phyloP scores from a whole-genome alignment of 345 rosid species.

The Streptanthus diversifolius region DNA sequence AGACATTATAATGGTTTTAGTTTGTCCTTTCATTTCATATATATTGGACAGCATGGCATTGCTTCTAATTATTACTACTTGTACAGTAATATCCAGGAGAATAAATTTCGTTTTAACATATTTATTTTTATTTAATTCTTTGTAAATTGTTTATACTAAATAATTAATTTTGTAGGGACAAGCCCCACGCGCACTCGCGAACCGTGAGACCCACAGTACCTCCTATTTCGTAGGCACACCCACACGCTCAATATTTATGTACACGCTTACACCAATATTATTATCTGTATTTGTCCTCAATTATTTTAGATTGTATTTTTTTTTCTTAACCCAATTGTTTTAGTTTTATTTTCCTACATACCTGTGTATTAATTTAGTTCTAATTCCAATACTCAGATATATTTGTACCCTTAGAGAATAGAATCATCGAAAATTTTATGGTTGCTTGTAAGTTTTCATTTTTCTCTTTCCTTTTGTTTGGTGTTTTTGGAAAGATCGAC shows the following conservation, averaged over 20 bases:
- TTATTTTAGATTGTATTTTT: constrained; percentile 7
- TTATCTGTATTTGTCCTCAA: constrained; percentile 37
- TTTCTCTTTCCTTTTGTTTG: constrained; percentile 21
- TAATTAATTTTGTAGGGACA: constrained; percentile 34
- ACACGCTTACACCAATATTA: constrained; percentile 36
- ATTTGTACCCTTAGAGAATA: constrained; percentile 1
- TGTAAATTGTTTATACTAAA: not conserved
- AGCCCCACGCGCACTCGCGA: constrained; percentile 35
- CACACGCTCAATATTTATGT: constrained; percentile 34
- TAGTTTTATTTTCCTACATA: not conserved
- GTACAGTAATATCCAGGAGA: constrained; percentile 21
- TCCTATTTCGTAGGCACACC: constrained; percentile 31
- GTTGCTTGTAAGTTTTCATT: constrained; percentile 20
- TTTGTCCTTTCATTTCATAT: constrained; percentile 29
- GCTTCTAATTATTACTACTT: constrained; percentile 36
- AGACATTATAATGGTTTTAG: constrained; percentile 35
- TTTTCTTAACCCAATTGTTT: not conserved
- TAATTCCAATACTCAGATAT: not conserved
- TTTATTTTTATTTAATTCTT: not conserved
- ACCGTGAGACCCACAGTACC: constrained; percentile 40
- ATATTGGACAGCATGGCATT: constrained; percentile 29
- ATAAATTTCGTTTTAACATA: not conserved
- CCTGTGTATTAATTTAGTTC: not conserved
- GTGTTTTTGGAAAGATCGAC: constrained; percentile 21
- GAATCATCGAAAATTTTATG: constrained; percentile 19